These are phyloP conservation scores for Fonsecaea erecta DNA, from an alignment of 2,329 filamentous ascomycete species.

Conservation along the genomic window DNA sequence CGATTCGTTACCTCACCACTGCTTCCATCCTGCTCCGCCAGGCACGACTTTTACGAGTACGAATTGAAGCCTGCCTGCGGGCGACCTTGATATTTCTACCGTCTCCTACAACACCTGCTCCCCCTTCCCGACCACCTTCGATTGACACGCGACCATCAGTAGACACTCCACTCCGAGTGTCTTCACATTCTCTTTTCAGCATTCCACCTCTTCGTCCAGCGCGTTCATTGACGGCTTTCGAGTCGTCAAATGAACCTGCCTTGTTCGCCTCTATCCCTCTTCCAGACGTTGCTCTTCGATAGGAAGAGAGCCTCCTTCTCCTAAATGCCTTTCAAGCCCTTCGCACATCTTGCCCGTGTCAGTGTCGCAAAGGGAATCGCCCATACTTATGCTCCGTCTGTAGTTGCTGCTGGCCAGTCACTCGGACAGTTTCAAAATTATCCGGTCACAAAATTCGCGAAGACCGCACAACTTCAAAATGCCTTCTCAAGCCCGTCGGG, in stretches of 20 bases:
- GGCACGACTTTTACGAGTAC: constrained; percentile 36
- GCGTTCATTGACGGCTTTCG: constrained; percentile 86
- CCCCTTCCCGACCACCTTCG: constrained; percentile 7
- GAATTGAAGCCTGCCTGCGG: constrained; percentile 16
- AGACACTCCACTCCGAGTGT: constrained; percentile 38
- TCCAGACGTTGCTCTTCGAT: constrained; percentile 59
- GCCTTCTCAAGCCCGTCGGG: constrained; percentile 70
- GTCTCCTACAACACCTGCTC: constrained; percentile 14
- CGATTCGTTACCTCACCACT: constrained; percentile 27
- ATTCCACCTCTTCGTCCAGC: constrained; percentile 50
- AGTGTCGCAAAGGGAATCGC: constrained; percentile 96
- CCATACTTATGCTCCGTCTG: constrained; percentile 96
- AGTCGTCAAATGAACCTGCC: constrained; percentile 99
- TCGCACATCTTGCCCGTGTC: constrained; percentile 88
- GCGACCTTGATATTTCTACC: constrained; percentile 14
- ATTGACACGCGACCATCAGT: constrained; percentile 21
- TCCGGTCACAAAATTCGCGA: constrained; percentile 57
- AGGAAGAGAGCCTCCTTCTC: constrained; percentile 69
- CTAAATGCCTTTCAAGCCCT: constrained; percentile 85
- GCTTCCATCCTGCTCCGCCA: constrained; percentile 26
- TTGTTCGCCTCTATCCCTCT: constrained; percentile 57
- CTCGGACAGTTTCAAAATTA: constrained; percentile 59
- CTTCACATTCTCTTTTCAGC: constrained; percentile 23
- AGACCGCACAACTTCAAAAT: constrained; percentile 71
- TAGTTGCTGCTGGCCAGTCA: constrained; percentile 92